A percentile compares a stretch with the other conserved stretches of the same genome.
Evolutionary conservation across 495 filamentous ascomycete species (phyloP).

Genomic region (Penicillium samsonianum): DNA sequence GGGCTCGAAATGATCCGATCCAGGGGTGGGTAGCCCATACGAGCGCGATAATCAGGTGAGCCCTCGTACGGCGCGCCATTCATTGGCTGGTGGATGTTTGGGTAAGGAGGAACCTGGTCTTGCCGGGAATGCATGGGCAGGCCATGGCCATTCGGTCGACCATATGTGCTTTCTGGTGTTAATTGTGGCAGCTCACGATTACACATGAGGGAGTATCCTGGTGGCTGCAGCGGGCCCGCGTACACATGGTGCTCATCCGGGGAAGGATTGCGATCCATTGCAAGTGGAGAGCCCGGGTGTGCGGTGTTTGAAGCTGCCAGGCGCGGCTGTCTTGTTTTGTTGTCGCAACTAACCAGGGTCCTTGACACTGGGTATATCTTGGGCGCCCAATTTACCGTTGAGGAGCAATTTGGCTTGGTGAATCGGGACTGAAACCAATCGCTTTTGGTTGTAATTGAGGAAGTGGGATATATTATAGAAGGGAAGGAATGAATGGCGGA

Average conservation of each 20-base stretch:
- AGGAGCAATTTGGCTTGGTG: conserved; percentile 11
- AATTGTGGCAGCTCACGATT: conserved; percentile 47
- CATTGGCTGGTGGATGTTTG: conserved; percentile 34
- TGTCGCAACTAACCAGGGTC: conserved; percentile 1
- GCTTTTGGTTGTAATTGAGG: neutral
- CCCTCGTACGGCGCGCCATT: conserved; percentile 41
- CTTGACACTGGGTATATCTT: neutral
- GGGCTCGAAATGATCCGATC: conserved; percentile 30
- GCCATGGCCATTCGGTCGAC: conserved; percentile 35
- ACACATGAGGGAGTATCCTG: conserved; percentile 34
- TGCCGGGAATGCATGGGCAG: conserved; percentile 34
- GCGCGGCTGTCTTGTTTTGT: neutral
- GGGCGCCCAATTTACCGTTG: conserved; percentile 12
- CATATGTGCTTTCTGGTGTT: conserved; percentile 39
- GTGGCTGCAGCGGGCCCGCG: conserved; percentile 23
- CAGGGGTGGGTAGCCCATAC: conserved; percentile 37
- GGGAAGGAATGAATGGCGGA: neutral
- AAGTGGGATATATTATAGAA: neutral
- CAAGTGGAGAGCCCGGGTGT: conserved; percentile 16
- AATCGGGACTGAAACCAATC: neutral
- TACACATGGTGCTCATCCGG: conserved; percentile 33
- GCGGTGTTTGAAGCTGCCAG: neutral
- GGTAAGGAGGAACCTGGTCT: conserved; percentile 28
- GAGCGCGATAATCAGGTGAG: conserved; percentile 40
- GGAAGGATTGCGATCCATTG: conserved; percentile 42